Base-by-base conservation (phyloP, 108 stramenopile genomes). In the Conticribra guillardii region DNA sequence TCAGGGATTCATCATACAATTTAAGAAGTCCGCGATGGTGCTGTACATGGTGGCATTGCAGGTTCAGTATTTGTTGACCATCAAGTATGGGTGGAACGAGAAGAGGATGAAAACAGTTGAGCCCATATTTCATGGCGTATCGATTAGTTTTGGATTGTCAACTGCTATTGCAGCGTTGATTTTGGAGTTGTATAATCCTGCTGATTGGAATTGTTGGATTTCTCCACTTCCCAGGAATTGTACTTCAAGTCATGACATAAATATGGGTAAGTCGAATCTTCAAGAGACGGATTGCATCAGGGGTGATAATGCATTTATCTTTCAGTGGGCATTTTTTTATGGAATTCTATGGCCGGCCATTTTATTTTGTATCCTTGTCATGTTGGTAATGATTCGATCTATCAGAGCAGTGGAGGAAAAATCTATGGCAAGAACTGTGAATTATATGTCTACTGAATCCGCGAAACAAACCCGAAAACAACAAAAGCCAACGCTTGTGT, bases 131-230 rank as follows among this genome's bases (percentile, higher is more conserved):
- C 73, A 67, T 37, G 56, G 31, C 1, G 8, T 74, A 19, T 56
- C 65, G 14, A 23, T 16, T 9, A 14, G 28, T 22, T 52, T 58
- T 33, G 73, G 73, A 11, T 4, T 37, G 15, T 34, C 19, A 19
- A 32, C 73, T n/a, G 73, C 73, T 9, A 60, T 66, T 30, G 24
- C 73, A 7, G 57, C 31, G 11, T 45, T 74, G 2, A n/a, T 46
- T 3, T 52, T 74, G 22, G 28, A 64, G 19, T 31, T 59, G 16
- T 74, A 68, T 56, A 74, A 74, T 60, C 55, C 73, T 5, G 67
- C 61, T 7, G 28, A 50, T 47, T 74, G 73, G 73, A 33, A 59
- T 49, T 74, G 73, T 64, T 68, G 73, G 73, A 74, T 74, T 23
- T 65, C 73, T 14, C 56, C 60, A 21, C 22, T 44, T 15, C 71